Evolutionary conservation across 1,139 yeast species (phyloP), one percentile per base, ranked within the genome.

Genomic region (Hyphopichia burtonii): DNA sequence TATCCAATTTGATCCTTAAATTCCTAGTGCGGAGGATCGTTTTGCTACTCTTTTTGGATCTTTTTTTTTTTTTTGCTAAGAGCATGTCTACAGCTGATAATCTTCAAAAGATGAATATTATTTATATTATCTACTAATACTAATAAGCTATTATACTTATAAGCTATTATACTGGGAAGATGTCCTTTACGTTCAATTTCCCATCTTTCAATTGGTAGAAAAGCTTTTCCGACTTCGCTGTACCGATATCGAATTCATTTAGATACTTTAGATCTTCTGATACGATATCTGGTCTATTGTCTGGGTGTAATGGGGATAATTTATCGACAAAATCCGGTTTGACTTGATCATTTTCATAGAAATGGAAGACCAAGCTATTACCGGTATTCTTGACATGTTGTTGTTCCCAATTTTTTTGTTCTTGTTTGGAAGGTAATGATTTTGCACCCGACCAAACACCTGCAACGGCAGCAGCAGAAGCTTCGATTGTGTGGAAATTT

Each of bases 391-490:
- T 53, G 8, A 61, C 51, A 31, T 60, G 47, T 3, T 54, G 45
- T 18, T 41, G 31, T 45, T 66, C 69, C 72, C 72, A 66, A 38
- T 54, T 42, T 22, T 41, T 43, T 47, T 65, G 72, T 28, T 60
- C 68, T 36, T 58, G 56, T 30, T 53, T 48, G 0, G 62, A 39
- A 3, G 73, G 73, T 35, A 65, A 53, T 5, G 47, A 35, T 17
- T 44, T 47, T 28, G 59, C 54, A 11, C 61, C 64, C 4, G 69
- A 64, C 77, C 78, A 73, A 4, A 71, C 71, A 8, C 78, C 78
- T 11, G 78, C 76, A 34, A 73, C 57, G 0, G 76, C 74, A 16
- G 74, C 69, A 2, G 75, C 70, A 47, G 64, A 59, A 4, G 71
- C 64, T 48, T 74, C 79, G 33, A 73, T 67, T 3, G 72, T 58